These are phyloP conservation scores for Trichoderma endophyticum DNA, from an alignment of 2,329 filamentous ascomycete species.

Conservation along the genomic window DNA sequence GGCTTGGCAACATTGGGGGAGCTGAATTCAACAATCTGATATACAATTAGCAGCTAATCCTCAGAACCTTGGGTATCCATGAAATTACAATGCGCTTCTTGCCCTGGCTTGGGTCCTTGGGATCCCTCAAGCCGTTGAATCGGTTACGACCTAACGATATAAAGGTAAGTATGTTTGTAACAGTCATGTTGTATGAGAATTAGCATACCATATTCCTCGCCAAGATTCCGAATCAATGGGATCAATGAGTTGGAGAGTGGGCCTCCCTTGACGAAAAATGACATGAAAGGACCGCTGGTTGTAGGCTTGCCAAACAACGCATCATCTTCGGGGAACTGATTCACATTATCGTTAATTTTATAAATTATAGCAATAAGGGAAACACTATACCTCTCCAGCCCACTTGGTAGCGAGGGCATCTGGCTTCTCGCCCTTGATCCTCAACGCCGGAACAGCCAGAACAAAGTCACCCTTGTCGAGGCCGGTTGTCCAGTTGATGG, in stretches of 20 bases:
- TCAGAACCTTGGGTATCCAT: neutral
- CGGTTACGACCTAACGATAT: conserved; percentile 2
- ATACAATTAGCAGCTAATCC: neutral
- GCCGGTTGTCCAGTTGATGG: conserved; percentile 73
- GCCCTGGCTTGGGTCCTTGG: conserved; percentile 56
- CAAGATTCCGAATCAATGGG: conserved; percentile 64
- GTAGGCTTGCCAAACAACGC: conserved; percentile 69
- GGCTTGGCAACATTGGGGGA: conserved; percentile 86
- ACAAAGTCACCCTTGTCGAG: conserved; percentile 82
- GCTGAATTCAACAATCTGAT: conserved; percentile 70
- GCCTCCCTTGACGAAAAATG: conserved; percentile 75
- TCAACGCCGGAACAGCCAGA: conserved; percentile 73
- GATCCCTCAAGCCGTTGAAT: conserved; percentile 58
- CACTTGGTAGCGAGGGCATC: conserved; percentile 60
- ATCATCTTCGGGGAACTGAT: conserved; percentile 69
- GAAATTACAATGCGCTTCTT: conserved; percentile 53
- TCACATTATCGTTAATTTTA: conserved; percentile 13
- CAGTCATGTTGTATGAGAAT: neutral
- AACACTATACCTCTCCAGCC: conserved; percentile 51
- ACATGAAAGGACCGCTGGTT: conserved; percentile 65
- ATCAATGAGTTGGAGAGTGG: conserved; percentile 65
- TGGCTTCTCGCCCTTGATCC: conserved; percentile 69
- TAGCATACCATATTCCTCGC: conserved; percentile 44
- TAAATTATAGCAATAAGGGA: neutral
- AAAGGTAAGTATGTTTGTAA: neutral